phyloP scores from a whole-genome alignment of 768 basidiomycete genomes.

The Tubosaeta sp. region DNA sequence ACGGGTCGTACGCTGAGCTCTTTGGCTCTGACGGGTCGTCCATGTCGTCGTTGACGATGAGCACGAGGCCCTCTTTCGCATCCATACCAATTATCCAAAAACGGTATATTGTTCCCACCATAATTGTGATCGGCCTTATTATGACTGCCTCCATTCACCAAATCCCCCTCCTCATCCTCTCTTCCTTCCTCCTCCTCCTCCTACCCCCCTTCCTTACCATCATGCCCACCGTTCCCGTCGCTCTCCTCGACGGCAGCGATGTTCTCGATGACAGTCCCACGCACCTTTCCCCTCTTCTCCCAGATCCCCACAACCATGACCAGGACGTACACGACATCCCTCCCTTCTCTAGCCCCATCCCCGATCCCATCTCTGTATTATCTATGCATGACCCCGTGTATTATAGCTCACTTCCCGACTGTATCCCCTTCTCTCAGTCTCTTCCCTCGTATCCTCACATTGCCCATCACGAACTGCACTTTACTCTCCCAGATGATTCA shows the following conservation, averaged over 20 bases:
- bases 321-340: conserved; percentile 30
- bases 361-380: conserved; percentile 28
- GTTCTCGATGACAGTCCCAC: conserved; percentile 12
- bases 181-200: neutral
- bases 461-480: conserved; percentile 26
- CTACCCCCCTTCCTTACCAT: conserved; percentile 5
- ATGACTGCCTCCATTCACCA: conserved; percentile 24
- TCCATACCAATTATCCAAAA: neutral
- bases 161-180: conserved; percentile 14
- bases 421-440: conserved; percentile 16
- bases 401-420: conserved; percentile 31
- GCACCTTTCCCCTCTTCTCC: conserved; percentile 14
- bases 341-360: conserved; percentile 17
- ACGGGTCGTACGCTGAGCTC: conserved; percentile 22
- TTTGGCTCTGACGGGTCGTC: conserved; percentile 17
- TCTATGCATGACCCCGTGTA: conserved; percentile 31
- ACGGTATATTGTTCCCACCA: conserved; percentile 24
- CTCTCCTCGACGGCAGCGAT: conserved; percentile 16
- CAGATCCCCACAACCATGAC: conserved; percentile 25
- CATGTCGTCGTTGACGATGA: conserved; percentile 27
- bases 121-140: conserved; percentile 31
- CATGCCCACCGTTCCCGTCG: conserved; percentile 21
- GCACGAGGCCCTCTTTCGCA: conserved; percentile 16
- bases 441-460: conserved; percentile 27
- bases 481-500: conserved; percentile 21